Base-by-base conservation (phyloP, 2,329 filamentous ascomycete genomes). In the Aspergillus neotritici region DNA sequence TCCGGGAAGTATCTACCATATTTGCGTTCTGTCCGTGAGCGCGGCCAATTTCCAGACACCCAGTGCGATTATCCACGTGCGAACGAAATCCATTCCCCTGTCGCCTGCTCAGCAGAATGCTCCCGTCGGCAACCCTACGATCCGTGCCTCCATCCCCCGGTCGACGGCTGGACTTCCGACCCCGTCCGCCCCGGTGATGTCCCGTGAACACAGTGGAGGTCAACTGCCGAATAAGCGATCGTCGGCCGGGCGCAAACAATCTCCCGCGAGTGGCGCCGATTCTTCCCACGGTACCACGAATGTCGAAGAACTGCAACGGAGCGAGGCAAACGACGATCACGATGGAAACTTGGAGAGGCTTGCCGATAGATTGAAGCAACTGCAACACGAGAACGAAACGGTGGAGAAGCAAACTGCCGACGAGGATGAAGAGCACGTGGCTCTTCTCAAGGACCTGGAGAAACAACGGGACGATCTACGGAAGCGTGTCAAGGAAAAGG, bases 31-130 rank as follows among this genome's bases (percentile, higher is more conserved):
- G 54, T 88, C 91, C 31, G 85, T 96, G 41, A 94, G 91, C 37
- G 80, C 84, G 25, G 88, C 90, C 54, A 94, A 93, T 65, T 97
- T 97, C 58, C 88, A 94, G 61, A 88, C 90, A 1, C 86, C 87
- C 31, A 96, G 93, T 64, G 77, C 82, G 4, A 81, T 94, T 31
- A 83, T 97, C 51, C 85, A 93, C 42, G 74, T 98, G 42, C 80
- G 86, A 55, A 97, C 93, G 36, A 63, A 77, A 72, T 60, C 75
- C 71, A 54, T 82, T 60, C 56, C 67, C 41, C 46, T 61, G 11
- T 63, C 60, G 34, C 62, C 58, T 37, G 49, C 55, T 30, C 63
- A 68, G 40, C 59, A 64, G 45, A 64, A 67, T 55, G 58, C 56
- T 31, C 47, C 53, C 31, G 49, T 55, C 38, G 58, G 59, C 4